These are phyloP conservation scores for Didymella segeticola DNA, from an alignment of 2,329 filamentous ascomycete genomes.

Conservation along the genomic window DNA sequence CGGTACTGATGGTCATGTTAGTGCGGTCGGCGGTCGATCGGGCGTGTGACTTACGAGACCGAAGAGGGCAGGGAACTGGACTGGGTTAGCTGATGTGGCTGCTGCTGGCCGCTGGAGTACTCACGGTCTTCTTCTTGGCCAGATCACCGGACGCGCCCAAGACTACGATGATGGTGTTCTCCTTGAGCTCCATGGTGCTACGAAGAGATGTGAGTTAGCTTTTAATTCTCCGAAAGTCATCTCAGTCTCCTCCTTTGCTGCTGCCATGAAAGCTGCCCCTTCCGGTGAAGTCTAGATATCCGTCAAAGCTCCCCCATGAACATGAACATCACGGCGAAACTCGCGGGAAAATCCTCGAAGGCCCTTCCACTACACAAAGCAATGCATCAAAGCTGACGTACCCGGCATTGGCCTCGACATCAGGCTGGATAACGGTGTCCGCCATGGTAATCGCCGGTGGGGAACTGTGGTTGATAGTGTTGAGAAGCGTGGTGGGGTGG, in stretches of 20 bases:
- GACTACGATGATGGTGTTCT: conserved; percentile 96
- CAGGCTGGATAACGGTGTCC: conserved; percentile 56
- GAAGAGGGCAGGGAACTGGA: conserved; percentile 92
- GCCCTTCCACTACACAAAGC: background rate
- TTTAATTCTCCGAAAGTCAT: conserved; percentile 1
- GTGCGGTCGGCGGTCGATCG: conserved; percentile 12
- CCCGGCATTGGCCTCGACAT: conserved; percentile 55
- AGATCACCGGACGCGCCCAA: conserved; percentile 96
- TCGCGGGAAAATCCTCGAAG: conserved; percentile 1
- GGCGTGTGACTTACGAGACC: conserved; percentile 76
- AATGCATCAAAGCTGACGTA: conserved; percentile 40
- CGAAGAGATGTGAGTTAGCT: conserved; percentile 39
- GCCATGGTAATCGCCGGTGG: conserved; percentile 47
- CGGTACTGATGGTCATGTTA: conserved; percentile 71
- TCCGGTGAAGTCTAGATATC: conserved; percentile 5
- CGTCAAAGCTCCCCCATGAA: background rate
- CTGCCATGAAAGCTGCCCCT: conserved; percentile 24
- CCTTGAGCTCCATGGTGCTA: conserved; percentile 93
- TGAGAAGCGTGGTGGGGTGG: conserved; percentile 28
- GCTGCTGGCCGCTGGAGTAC: conserved; percentile 39
- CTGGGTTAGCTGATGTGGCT: conserved; percentile 29
- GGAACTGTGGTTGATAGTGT: conserved; percentile 30
- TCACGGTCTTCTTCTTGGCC: conserved; percentile 99
- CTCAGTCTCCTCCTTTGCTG: conserved; percentile 16
- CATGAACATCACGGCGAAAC: conserved; percentile 1